Evolutionary conservation across 352 stramenopile genomes (phyloP).

Genomic region (Thraustotheca clavata): DNA sequence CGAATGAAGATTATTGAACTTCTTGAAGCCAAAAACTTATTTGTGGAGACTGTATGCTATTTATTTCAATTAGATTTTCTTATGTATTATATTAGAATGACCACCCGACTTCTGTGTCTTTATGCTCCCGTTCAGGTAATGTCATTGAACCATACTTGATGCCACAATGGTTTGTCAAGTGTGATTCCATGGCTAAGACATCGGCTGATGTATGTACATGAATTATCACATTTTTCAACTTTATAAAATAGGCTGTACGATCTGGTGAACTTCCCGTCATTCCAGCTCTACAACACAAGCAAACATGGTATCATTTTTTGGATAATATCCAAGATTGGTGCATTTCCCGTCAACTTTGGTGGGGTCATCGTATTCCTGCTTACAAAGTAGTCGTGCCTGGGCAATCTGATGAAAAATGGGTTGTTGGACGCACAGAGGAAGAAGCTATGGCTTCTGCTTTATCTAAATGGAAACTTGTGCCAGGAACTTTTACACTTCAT

Average conservation of each 20-base stretch:
- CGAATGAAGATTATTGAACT: slow-evolving; percentile 79
- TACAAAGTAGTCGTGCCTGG: slow-evolving; percentile 79
- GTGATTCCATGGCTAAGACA: slow-evolving; percentile 76
- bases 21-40: slow-evolving; percentile 91
- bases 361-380: slow-evolving; percentile 98
- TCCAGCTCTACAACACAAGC: slow-evolving; percentile 80
- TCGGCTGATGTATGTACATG: slow-evolving; percentile 41
- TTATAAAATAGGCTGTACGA: slow-evolving; percentile 33
- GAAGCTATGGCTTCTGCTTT: slow-evolving; percentile 87
- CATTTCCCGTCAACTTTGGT: slow-evolving; percentile 98
- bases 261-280: slow-evolving; percentile 78
- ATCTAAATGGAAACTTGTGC: slow-evolving; percentile 43
- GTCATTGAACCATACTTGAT: slow-evolving; percentile 99
- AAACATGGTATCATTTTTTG: slow-evolving; percentile 96
- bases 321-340: slow-evolving; percentile 99
- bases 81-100: slow-evolving; percentile 3
- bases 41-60: slow-evolving; percentile 95
- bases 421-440: slow-evolving; percentile 66
- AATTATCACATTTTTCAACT: not conserved
- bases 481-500: slow-evolving; percentile 76
- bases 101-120: slow-evolving; percentile 67
- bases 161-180: slow-evolving; percentile 97
- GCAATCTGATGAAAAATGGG: slow-evolving; percentile 56
- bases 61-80: slow-evolving; percentile 95
- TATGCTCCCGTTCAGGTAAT: slow-evolving; percentile 97